Percentiles rank a stretch among this genome's conserved stretches.
phyloP scores from a whole-genome alignment of 2,329 filamentous ascomycete genomes.

The Penicillium olsonii region DNA sequence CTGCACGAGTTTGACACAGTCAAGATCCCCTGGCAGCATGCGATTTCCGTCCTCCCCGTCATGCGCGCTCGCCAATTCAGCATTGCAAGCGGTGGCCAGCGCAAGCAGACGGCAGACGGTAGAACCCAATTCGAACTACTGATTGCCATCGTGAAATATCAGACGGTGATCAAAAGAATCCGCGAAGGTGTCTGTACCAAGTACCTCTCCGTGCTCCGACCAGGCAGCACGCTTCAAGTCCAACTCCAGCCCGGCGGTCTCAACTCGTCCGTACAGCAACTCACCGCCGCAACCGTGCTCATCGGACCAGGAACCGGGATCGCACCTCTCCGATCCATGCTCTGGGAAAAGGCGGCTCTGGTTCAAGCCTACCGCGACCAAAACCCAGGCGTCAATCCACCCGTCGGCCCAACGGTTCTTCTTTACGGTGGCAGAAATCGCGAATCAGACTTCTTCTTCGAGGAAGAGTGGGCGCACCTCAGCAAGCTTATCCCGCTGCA shows the following conservation, averaged over 20 bases:
- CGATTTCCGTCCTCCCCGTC: constrained; percentile 72
- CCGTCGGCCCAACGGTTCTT: constrained; percentile 57
- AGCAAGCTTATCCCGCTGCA: constrained; percentile 47
- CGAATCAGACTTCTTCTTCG: constrained; percentile 77
- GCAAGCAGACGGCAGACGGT: constrained; percentile 40
- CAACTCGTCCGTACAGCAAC: constrained; percentile 49
- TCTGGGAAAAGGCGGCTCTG: constrained; percentile 67
- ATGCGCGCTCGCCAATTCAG: constrained; percentile 93
- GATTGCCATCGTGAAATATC: constrained; percentile 87
- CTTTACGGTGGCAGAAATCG: constrained; percentile 84
- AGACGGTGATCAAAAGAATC: constrained; percentile 79
- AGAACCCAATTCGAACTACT: constrained; percentile 67
- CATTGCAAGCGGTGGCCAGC: constrained; percentile 72
- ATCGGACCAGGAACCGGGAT: constrained; percentile 85
- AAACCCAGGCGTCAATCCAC: constrained; percentile 27
- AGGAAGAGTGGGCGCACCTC: constrained; percentile 67
- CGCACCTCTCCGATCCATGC: constrained; percentile 77
- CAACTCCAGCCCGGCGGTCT: constrained; percentile 57
- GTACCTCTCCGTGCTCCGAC: constrained; percentile 69
- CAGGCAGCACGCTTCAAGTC: constrained; percentile 62
- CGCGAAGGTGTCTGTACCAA: constrained; percentile 87
- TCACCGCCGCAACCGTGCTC: constrained; percentile 66
- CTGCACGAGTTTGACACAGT: constrained; percentile 87
- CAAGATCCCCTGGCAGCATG: constrained; percentile 73
- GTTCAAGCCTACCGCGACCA: constrained; percentile 34